Conservation (phyloP, 2,329 filamentous ascomycete species). For the Coniochaeta sp. region DNA sequence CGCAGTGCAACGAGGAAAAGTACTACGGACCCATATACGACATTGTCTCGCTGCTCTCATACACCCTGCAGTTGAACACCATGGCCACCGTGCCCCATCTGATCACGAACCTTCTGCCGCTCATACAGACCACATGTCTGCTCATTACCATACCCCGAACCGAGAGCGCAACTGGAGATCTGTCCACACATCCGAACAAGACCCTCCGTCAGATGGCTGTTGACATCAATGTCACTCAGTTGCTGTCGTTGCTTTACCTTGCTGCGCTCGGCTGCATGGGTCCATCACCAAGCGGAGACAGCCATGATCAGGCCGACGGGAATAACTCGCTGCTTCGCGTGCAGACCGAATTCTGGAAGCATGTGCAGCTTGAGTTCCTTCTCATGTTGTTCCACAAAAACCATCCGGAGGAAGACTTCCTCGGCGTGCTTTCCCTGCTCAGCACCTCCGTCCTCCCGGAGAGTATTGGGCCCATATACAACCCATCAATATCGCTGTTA, state of each 20-base stretch:
- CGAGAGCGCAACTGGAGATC: constrained; percentile 38
- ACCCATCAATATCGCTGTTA: constrained; percentile 31
- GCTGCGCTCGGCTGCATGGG: constrained; percentile 54
- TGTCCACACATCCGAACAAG: constrained; percentile 31
- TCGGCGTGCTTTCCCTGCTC: constrained; percentile 58
- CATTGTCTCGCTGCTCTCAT: constrained; percentile 56
- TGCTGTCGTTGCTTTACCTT: constrained; percentile 58
- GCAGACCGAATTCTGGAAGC: constrained; percentile 55
- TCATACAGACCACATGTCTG: constrained; percentile 53
- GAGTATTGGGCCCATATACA: constrained; percentile 59
- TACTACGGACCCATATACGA: constrained; percentile 58
- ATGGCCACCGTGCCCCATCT: constrained; percentile 52
- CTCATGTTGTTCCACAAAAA: constrained; percentile 61
- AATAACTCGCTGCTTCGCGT: constrained; percentile 13
- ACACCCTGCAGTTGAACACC: constrained; percentile 56
- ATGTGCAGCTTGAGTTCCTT: constrained; percentile 59
- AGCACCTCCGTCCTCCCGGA: constrained; percentile 56
- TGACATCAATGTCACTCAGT: constrained; percentile 55
- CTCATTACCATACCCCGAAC: constrained; percentile 53
- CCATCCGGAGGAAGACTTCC: constrained; percentile 56
- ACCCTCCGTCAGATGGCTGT: constrained; percentile 36
- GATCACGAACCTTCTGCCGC: constrained; percentile 46
- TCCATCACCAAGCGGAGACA: constrained; percentile 18
- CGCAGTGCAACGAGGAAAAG: constrained; percentile 56
- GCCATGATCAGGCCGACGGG: constrained; percentile 7